Percentiles rank a stretch among this genome's conserved stretches.
These are phyloP conservation scores for Cyberlindnera japonica DNA, from an alignment of 805 yeast genomes.

Conservation along the genomic window DNA sequence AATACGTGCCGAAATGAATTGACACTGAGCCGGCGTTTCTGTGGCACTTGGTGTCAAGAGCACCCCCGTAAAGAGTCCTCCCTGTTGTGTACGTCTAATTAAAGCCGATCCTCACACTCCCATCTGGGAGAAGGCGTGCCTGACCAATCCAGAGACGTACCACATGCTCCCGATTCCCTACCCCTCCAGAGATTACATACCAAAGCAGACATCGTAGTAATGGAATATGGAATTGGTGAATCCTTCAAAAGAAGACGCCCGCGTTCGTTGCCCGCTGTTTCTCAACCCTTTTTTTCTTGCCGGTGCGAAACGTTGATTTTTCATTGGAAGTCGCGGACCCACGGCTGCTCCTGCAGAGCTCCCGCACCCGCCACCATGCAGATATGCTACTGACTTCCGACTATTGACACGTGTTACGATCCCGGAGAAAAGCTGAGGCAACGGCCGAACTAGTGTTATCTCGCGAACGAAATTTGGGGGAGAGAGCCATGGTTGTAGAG, in stretches of 20 bases:
- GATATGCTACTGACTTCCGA: no score
- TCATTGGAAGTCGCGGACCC: slow-evolving; percentile 14
- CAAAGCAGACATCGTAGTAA: slow-evolving; percentile 20
- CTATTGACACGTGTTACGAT: no score
- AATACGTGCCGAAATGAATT: background rate
- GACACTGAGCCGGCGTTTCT: background rate
- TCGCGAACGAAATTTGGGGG: background rate
- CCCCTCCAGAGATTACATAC: slow-evolving; percentile 7
- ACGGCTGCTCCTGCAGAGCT: no score
- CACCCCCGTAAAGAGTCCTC: slow-evolving; percentile 2
- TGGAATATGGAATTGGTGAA: slow-evolving; percentile 13
- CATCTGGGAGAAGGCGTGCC: no score
- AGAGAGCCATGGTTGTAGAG: background rate
- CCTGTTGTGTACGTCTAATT: background rate
- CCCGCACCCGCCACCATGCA: no score
- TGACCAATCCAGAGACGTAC: no score
- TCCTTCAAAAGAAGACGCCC: background rate
- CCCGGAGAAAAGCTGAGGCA: background rate
- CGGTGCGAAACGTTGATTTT: slow-evolving; percentile 14
- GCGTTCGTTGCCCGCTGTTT: no score
- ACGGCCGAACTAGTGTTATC: background rate
- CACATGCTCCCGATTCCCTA: background rate
- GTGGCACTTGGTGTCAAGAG: background rate
- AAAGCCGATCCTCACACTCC: no score
- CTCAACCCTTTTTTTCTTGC: slow-evolving; percentile 9